These are phyloP conservation scores for Aspergillus nidulans DNA, from an alignment of 495 filamentous ascomycete species.

Conservation along the genomic window DNA sequence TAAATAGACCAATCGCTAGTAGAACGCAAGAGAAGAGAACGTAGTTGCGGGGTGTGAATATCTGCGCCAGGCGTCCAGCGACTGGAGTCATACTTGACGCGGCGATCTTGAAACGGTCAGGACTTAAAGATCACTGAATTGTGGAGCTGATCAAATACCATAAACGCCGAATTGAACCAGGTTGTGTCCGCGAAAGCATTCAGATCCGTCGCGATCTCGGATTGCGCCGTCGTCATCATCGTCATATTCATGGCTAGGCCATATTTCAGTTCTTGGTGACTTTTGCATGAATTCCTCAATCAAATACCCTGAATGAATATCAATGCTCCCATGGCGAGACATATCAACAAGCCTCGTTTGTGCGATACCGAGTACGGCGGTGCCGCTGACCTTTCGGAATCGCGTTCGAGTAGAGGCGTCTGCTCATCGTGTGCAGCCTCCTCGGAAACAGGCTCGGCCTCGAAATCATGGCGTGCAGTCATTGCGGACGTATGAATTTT, in stretches of 20 bases:
- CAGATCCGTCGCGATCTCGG: conserved; percentile 63
- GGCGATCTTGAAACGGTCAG: conserved; percentile 48
- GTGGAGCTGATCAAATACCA: conserved; percentile 28
- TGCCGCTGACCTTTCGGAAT: not conserved
- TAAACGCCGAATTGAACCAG: conserved; percentile 73
- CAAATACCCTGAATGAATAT: conserved; percentile 17
- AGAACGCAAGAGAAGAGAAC: conserved; percentile 52
- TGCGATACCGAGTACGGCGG: conserved; percentile 5
- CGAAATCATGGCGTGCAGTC: not conserved
- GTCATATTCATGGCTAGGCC: conserved; percentile 64
- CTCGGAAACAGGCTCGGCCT: not conserved
- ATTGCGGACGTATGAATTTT: not conserved
- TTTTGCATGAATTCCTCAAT: not conserved
- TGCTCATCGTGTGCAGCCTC: conserved; percentile 2
- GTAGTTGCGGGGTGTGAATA: conserved; percentile 62
- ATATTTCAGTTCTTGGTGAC: not conserved
- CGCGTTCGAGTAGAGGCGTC: conserved; percentile 11
- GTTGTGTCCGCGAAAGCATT: conserved; percentile 64
- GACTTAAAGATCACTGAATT: not conserved
- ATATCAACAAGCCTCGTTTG: conserved; percentile 11
- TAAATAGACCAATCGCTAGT: conserved; percentile 56
- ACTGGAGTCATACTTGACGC: conserved; percentile 64
- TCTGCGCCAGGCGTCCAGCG: conserved; percentile 58
- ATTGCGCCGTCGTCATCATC: conserved; percentile 71
- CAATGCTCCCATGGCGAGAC: conserved; percentile 13